Conservation (phyloP, 2,329 filamentous ascomycete species). For the Cercospora canescens region DNA sequence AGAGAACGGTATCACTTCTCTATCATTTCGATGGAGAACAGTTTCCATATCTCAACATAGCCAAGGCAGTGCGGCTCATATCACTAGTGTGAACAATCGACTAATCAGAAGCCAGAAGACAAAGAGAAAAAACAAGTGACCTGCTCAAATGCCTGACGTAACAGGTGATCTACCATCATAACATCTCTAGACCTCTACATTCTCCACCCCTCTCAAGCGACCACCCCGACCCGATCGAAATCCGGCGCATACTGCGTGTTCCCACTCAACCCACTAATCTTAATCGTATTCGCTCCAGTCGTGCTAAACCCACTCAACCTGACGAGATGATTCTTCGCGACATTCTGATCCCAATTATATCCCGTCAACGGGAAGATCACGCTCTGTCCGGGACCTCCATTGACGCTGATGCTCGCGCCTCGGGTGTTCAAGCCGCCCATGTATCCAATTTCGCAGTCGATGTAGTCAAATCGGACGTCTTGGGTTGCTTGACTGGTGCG, state of each 20-base stretch:
- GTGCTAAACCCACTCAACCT: conserved; percentile 30
- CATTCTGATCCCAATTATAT: conserved; percentile 41
- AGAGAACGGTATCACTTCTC: neutral
- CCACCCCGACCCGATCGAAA: conserved; percentile 30
- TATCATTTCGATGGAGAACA: too few species aligned
- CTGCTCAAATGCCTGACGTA: too few species aligned
- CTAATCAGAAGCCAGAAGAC: too few species aligned
- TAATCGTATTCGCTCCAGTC: conserved; percentile 27
- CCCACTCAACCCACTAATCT: conserved; percentile 26
- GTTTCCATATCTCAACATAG: too few species aligned
- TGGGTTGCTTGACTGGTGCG: conserved; percentile 32
- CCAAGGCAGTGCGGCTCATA: too few species aligned
- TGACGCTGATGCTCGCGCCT: conserved; percentile 41
- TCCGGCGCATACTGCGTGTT: conserved; percentile 31
- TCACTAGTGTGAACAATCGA: too few species aligned
- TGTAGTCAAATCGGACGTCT: conserved; percentile 41
- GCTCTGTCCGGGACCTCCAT: conserved; percentile 37
- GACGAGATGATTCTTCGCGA: conserved; percentile 28
- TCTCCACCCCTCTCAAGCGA: conserved; percentile 7
- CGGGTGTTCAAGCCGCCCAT: conserved; percentile 36
- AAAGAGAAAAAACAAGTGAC: too few species aligned
- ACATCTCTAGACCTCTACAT: neutral
- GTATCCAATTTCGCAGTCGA: conserved; percentile 44
- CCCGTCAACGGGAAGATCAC: conserved; percentile 44
- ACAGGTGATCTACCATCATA: neutral